phyloP scores from a whole-genome alignment of 2,329 filamentous ascomycete genomes.

The Cryoendolithus antarcticus region DNA sequence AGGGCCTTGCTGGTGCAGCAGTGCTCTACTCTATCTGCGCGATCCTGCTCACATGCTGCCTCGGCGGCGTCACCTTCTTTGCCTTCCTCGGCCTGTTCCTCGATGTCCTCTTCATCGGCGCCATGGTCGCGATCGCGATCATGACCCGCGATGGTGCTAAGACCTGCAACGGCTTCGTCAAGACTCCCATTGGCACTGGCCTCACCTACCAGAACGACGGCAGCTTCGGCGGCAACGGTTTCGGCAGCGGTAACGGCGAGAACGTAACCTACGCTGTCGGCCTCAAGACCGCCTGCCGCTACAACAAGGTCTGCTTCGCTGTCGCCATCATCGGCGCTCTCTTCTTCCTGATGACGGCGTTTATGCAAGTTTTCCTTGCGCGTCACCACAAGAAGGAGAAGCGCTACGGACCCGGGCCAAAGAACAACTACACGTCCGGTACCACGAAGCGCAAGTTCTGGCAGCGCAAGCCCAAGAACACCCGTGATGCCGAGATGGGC shows the following conservation, averaged over 20 bases:
- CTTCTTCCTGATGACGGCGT: slow-evolving; percentile 63
- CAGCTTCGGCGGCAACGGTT: slow-evolving; percentile 37
- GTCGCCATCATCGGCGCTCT: slow-evolving; percentile 67
- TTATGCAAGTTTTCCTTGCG: slow-evolving; percentile 55
- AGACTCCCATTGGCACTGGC: slow-evolving; percentile 59
- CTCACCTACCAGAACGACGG: slow-evolving; percentile 35
- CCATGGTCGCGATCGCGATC: slow-evolving; percentile 70
- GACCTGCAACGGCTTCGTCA: slow-evolving; percentile 51
- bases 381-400: slow-evolving; percentile 64
- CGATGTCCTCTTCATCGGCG: slow-evolving; percentile 62
- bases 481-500: slow-evolving; percentile 34
- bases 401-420: slow-evolving; percentile 53
- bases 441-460: slow-evolving; percentile 34
- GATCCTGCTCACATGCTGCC: slow-evolving; percentile 63
- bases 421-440: slow-evolving; percentile 56
- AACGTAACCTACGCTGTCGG: slow-evolving; percentile 33
- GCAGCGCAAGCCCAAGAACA: slow-evolving; percentile 18
- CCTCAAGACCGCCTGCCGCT: slow-evolving; percentile 52
- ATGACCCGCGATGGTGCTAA: slow-evolving; percentile 57
- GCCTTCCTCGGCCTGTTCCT: slow-evolving; percentile 62
- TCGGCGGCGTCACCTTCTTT: slow-evolving; percentile 63
- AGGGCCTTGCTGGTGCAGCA: slow-evolving; percentile 61
- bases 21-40: slow-evolving; percentile 62
- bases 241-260: slow-evolving; percentile 25
- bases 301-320: slow-evolving; percentile 67